Conservation (phyloP, 108 stramenopile species). For the Cyclotella cryptica region DNA sequence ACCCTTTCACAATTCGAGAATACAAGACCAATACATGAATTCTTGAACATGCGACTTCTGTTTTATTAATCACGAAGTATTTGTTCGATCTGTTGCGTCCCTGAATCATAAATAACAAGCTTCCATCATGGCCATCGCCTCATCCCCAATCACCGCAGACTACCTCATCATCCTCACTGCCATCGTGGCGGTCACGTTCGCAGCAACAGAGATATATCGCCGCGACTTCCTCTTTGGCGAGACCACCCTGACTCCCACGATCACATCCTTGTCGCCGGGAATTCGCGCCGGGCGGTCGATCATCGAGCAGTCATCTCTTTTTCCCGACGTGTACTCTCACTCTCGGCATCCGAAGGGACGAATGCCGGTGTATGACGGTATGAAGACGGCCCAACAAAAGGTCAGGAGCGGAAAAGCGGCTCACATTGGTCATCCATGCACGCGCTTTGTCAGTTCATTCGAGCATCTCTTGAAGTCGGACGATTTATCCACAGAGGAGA, state of each 20-base stretch:
- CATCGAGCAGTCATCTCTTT: conserved; percentile 2
- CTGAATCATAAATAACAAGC: background rate
- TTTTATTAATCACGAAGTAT: too few species aligned
- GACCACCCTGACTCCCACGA: background rate
- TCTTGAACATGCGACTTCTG: too few species aligned
- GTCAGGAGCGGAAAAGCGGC: background rate
- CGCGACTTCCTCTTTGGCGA: conserved; percentile 4
- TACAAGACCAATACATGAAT: too few species aligned
- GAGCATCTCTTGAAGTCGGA: background rate
- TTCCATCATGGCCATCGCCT: background rate
- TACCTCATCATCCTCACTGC: background rate
- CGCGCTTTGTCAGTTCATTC: conserved; percentile 5
- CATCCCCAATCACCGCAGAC: background rate
- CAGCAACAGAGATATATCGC: conserved; percentile 3
- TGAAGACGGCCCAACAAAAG: background rate
- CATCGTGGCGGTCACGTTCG: background rate
- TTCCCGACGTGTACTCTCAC: background rate
- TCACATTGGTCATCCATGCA: conserved; percentile 7
- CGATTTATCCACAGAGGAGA: background rate
- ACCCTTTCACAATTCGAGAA: too few species aligned
- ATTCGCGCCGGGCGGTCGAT: background rate
- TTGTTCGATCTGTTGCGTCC: too few species aligned
- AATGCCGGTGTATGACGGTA: background rate
- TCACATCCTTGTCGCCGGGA: background rate
- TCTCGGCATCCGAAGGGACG: background rate